These are phyloP conservation scores for Aspergillus arachidicola DNA, from an alignment of 2,329 filamentous ascomycete species.

Conservation along the genomic window DNA sequence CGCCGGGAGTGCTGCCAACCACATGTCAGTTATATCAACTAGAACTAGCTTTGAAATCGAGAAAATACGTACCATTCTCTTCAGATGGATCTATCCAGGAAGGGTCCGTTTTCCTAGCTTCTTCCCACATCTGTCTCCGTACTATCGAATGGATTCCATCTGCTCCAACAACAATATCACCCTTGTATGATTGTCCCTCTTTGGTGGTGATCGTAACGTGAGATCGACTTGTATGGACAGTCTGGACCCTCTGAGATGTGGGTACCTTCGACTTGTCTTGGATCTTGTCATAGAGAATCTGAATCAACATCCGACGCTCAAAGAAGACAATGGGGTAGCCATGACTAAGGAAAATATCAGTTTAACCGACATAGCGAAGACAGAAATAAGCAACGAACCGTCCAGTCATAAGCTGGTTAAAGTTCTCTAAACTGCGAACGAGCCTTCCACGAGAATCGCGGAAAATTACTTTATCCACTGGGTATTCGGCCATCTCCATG, in stretches of 20 bases:
- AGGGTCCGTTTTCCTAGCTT: not conserved
- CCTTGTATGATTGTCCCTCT: not conserved
- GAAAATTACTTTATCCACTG: not conserved
- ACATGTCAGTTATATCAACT: not conserved
- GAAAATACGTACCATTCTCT: not conserved
- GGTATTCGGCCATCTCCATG: not conserved
- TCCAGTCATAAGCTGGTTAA: not conserved
- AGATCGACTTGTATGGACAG: not conserved
- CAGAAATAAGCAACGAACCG: not conserved
- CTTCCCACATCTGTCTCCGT: not conserved
- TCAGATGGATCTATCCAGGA: not conserved
- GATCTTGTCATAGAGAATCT: not conserved
- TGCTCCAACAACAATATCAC: conserved; percentile 2
- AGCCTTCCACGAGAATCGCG: not conserved
- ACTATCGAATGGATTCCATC: conserved; percentile 1
- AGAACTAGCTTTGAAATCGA: not conserved
- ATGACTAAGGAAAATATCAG: not conserved
- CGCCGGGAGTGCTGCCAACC: not conserved
- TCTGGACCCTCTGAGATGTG: not conserved
- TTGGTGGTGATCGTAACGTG: not conserved
- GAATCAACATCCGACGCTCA: not conserved
- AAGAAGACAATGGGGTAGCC: not conserved
- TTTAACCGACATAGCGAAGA: not conserved
- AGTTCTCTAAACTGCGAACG: not conserved
- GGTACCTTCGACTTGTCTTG: not conserved